A percentile compares a stretch with the other conserved stretches of the same genome.
Evolutionary conservation across 2,329 filamentous ascomycete species (phyloP).

Genomic region (Aspergillus costaricaensis): DNA sequence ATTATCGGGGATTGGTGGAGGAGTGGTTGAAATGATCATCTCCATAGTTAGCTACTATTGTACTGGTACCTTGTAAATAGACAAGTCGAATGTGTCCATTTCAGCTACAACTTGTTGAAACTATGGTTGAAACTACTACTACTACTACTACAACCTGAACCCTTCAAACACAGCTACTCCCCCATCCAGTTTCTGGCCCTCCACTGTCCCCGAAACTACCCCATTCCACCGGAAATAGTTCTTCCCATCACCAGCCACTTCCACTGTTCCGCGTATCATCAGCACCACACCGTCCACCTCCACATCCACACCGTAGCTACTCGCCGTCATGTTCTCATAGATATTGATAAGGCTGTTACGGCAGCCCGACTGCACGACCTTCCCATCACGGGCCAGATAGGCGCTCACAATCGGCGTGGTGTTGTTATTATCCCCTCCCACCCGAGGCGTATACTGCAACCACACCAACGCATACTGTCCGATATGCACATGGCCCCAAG

Average conservation of each 20-base stretch:
- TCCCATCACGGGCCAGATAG: constrained; percentile 35
- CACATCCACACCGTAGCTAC: constrained; percentile 19
- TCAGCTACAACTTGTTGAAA: neutral
- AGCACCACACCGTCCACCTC: constrained; percentile 11
- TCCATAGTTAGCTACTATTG: too few relatives aligned
- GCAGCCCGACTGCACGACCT: constrained; percentile 32
- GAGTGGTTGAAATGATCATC: constrained; percentile 36
- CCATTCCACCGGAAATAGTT: constrained; percentile 29
- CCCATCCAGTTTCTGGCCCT: neutral
- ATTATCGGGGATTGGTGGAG: constrained; percentile 45
- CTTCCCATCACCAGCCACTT: constrained; percentile 18
- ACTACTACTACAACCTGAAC: constrained; percentile 17
- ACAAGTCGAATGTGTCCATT: neutral
- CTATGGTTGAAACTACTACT: too few relatives aligned
- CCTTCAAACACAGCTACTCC: constrained; percentile 30
- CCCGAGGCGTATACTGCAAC: constrained; percentile 39
- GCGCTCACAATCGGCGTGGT: constrained; percentile 24
- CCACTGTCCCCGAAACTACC: constrained; percentile 14
- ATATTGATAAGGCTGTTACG: constrained; percentile 16
- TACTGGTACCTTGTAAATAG: too few relatives aligned
- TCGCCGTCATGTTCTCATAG: neutral
- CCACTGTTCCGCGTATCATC: constrained; percentile 14
- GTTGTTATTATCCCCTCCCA: constrained; percentile 19
- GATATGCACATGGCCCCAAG: constrained; percentile 50
- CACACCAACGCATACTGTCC: constrained; percentile 50